These are phyloP conservation scores for Pythium periplocum DNA, from an alignment of 352 stramenopile genomes.

Conservation along the genomic window DNA sequence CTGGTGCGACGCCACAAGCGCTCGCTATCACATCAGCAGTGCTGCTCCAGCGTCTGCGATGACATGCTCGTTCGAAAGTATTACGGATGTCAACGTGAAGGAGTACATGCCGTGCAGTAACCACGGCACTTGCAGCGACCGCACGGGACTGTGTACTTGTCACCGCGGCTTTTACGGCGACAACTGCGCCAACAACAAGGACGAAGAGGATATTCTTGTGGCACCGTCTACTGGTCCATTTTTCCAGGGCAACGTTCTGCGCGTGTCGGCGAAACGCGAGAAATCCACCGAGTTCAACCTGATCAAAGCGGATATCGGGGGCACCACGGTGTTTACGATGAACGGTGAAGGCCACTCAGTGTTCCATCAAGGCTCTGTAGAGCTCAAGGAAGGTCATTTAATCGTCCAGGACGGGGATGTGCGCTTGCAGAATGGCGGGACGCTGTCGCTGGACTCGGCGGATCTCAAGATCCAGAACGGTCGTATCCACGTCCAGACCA, in stretches of 20 bases:
- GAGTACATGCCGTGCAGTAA: conserved; percentile 54
- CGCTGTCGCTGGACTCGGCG: conserved; percentile 39
- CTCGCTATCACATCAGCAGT: conserved; percentile 10
- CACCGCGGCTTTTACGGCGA: conserved; percentile 65
- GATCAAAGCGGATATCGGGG: conserved; percentile 50
- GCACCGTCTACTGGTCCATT: conserved; percentile 46
- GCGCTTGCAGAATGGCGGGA: conserved; percentile 29
- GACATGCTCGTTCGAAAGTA: conserved; percentile 40
- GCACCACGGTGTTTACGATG: conserved; percentile 52
- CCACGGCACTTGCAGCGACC: conserved; percentile 47
- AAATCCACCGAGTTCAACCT: conserved; percentile 60
- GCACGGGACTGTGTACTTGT: conserved; percentile 48
- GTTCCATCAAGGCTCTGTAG: conserved; percentile 37
- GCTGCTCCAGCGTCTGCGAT: conserved; percentile 15
- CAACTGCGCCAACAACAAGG: conserved; percentile 57
- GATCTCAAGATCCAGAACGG: conserved; percentile 38
- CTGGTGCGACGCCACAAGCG: conserved; percentile 36
- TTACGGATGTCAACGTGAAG: conserved; percentile 36
- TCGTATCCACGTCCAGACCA: conserved; percentile 30
- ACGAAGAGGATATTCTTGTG: conserved; percentile 55
- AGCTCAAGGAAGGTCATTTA: conserved; percentile 42
- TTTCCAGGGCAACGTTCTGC: conserved; percentile 65
- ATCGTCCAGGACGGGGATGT: conserved; percentile 37
- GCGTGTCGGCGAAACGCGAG: conserved; percentile 36
- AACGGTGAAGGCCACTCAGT: conserved; percentile 40